Base-by-base conservation (phyloP, 2,329 filamentous ascomycete species). In the Alternaria arbusti region DNA sequence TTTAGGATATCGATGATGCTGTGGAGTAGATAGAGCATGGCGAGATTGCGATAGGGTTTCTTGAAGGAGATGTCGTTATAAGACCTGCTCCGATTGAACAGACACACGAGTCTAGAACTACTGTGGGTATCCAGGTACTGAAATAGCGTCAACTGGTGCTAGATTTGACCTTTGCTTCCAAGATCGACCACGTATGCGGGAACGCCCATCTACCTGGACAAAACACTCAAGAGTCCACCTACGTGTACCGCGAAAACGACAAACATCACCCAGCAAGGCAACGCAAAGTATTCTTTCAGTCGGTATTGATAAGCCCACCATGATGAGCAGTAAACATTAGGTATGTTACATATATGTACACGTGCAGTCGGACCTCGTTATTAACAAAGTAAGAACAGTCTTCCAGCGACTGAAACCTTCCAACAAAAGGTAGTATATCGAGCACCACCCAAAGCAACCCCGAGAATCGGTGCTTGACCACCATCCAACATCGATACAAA, bases 321-420 rank as follows among this genome's bases (percentile, higher is more conserved):
- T 40, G 17, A 45, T 46, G 56, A 32, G 55, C 47, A 63, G 59
- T 67, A 70, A 62, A 70, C 64, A 66, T 66, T 62, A 68, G 43
- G 62, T 54, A 59, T 63, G 51, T 49, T 72, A 70, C 56, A 68
- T 47, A 44, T 64, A 44, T 63, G 54, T 59, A 57, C 61, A 68
- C 69, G 51, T 71, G 45, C 66, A 54, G 57, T 71, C 69, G 66
- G 70, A 68, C 63, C 67, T 69, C 70, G 36, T 72, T 13, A 55
- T 69, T 22, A 52, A 56, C 26, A 64, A 30, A 36, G 43, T 54
- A 61, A 49, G 28, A 40, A 17, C 20, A 30, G 57, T 63, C 66
- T 64, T 40, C 32, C 60, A 66, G 60, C 66, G 64, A 61, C 57
- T 28, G 45, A 63, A 59, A 32, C 26, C 28, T 40, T 40, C 51